Evolutionary conservation across 176 grass and related monocot genomes (phyloP).

Genomic region (Themeda triandra): DNA sequence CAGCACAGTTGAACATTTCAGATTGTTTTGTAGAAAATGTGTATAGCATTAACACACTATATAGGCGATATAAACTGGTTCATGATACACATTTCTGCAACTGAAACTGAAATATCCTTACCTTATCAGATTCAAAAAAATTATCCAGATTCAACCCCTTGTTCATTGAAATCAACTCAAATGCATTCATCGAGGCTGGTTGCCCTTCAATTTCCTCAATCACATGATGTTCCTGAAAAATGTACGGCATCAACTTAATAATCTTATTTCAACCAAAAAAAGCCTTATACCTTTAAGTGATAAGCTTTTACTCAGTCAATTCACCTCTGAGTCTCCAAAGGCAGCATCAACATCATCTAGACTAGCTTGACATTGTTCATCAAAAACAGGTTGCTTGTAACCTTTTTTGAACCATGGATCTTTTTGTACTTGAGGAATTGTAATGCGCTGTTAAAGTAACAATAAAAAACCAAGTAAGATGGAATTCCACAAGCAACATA

Average conservation of each 20-base stretch:
- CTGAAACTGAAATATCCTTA: constrained; percentile 15
- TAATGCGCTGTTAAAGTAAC: constrained; percentile 50
- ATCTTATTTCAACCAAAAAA: neutral
- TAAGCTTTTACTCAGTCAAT: constrained; percentile 26
- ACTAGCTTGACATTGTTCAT: constrained; percentile 45
- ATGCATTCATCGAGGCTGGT: constrained; percentile 77
- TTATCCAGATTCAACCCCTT: constrained; percentile 79
- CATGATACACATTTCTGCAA: neutral
- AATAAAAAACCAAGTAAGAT: constrained; percentile 17
- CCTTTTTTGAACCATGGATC: constrained; percentile 88
- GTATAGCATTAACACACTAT: neutral
- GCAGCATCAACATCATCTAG: constrained; percentile 81
- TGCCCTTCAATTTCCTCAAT: constrained; percentile 72
- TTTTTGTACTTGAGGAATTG: constrained; percentile 63
- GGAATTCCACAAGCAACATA: neutral
- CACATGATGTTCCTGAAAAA: constrained; percentile 68
- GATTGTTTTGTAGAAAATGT: neutral
- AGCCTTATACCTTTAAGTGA: neutral
- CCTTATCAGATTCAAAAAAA: constrained; percentile 84
- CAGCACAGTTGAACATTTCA: neutral
- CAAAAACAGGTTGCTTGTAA: constrained; percentile 68
- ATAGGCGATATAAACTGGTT: neutral
- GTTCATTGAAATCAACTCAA: constrained; percentile 84
- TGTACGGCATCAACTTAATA: neutral
- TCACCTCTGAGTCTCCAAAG: constrained; percentile 79